Conservation (phyloP, 1,139 yeast species). For the Pichia inconspicua region DNA sequence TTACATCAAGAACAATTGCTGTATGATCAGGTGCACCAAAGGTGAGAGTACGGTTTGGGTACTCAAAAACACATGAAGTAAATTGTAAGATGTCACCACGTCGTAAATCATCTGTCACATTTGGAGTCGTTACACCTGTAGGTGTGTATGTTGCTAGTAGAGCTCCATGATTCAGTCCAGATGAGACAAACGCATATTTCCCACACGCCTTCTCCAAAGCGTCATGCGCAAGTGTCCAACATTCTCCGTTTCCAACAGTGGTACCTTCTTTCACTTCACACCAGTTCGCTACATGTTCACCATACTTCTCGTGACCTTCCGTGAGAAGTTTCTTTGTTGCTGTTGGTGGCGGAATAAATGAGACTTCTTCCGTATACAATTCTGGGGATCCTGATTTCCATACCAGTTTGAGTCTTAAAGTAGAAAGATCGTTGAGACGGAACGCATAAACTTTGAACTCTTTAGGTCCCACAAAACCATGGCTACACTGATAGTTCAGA, state of each 20-base stretch:
- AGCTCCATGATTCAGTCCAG: constrained; percentile 51
- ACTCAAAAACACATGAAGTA: constrained; percentile 37
- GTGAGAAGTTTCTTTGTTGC: constrained; percentile 37
- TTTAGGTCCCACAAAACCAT: constrained; percentile 23
- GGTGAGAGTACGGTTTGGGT: constrained; percentile 25
- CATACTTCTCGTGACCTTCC: constrained; percentile 37
- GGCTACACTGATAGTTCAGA: constrained; percentile 32
- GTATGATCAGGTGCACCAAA: constrained; percentile 67
- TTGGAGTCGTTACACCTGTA: constrained; percentile 22
- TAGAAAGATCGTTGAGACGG: constrained; percentile 46
- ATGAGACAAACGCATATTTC: constrained; percentile 52
- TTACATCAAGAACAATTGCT: constrained; percentile 40
- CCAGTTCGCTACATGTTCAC: constrained; percentile 57
- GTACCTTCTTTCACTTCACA: constrained; percentile 47
- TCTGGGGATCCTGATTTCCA: constrained; percentile 36
- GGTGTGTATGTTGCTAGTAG: constrained; percentile 37
- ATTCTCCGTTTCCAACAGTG: constrained; percentile 63
- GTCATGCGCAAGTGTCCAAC: constrained; percentile 70
- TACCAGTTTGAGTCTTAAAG: constrained; percentile 36
- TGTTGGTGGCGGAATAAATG: constrained; percentile 42
- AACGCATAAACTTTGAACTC: constrained; percentile 29
- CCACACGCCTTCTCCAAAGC: constrained; percentile 57
- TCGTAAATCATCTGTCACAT: constrained; percentile 28
- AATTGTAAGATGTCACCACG: constrained; percentile 44
- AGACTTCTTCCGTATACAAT: constrained; percentile 29